Conservation (phyloP, 495 filamentous ascomycete genomes). For the Penicillium coffeae region DNA sequence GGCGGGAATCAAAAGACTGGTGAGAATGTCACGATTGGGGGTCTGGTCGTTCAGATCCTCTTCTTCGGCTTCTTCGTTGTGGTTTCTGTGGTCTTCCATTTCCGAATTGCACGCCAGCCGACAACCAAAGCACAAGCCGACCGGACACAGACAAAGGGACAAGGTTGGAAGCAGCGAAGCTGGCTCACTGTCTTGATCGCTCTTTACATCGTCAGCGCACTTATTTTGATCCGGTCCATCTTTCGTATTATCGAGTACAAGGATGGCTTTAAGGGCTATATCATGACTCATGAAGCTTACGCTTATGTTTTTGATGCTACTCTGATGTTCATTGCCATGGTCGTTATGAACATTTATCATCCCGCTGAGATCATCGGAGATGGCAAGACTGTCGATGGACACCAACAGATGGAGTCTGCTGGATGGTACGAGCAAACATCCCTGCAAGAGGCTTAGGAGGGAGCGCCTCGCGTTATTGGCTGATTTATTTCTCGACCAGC, state of each 20-base stretch:
- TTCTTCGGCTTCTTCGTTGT: constrained; percentile 46
- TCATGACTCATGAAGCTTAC: constrained; percentile 53
- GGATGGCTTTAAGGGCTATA: constrained; percentile 49
- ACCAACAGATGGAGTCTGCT: too few species aligned
- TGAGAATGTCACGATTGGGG: constrained; percentile 42
- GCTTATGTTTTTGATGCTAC: constrained; percentile 61
- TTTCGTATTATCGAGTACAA: constrained; percentile 63
- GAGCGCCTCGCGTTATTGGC: too few species aligned
- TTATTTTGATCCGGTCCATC: constrained; percentile 60
- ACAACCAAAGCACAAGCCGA: constrained; percentile 14
- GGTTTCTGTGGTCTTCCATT: constrained; percentile 34
- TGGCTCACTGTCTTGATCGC: constrained; percentile 52
- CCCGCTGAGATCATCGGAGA: constrained; percentile 26
- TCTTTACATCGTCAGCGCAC: constrained; percentile 48
- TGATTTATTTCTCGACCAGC: too few species aligned
- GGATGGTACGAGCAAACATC: too few species aligned
- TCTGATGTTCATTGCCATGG: constrained; percentile 54
- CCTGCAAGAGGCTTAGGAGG: too few species aligned
- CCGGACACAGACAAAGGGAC: background rate
- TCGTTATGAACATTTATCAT: constrained; percentile 44
- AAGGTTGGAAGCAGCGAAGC: constrained; percentile 19
- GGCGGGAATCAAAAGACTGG: constrained; percentile 19
- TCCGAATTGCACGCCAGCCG: constrained; percentile 25
- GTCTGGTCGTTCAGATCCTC: constrained; percentile 39
- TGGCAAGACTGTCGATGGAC: constrained; percentile 17